Evolutionary conservation across 257 asterid genomes (phyloP), one percentile per base, ranked within the genome.

Genomic region (Lycium ferocissimum): DNA sequence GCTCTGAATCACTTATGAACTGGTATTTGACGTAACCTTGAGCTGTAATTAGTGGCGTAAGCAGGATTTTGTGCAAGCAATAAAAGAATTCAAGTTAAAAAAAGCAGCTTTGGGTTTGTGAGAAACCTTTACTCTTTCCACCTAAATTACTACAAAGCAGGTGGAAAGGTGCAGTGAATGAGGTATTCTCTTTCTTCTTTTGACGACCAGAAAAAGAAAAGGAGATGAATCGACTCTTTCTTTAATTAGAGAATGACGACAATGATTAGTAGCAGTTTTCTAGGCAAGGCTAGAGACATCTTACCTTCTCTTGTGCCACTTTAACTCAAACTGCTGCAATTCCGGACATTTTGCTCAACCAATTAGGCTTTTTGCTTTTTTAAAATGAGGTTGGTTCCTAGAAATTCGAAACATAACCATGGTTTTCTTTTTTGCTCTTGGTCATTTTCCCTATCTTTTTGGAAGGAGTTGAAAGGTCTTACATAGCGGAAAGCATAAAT

Each of bases 231-330:
- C 81, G 49, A 7, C 45, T 26, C 9, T 76, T 40, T 51, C 49
- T 76, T 51, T 51, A 45, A 45, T 18, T n/a, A 53, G 51, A 51
- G 53, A 72, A 47, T 49, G 18, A 10, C 58, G 3, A 20, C 59
- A 53, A 51, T 76, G 82, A 76, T 76, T 76, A 53, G 63, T 15
- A 51, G 26, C 33, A 49, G 82, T 76, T 76, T 76, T 26, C 53
- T 51, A 51, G 82, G 82, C 59, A 53, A 40, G 63, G 63, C 26
- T 22, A 76, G 47, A 22, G 2, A 13, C 43, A 76, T 51, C 35
- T 26, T 76, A 14, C 49, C 26, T 51, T 53, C 65, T 3, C 26
- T 51, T 2, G 4, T 51, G 45, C 63, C 47, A 76, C 63, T 76
- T 76, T 76, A 12, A 53, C 82, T 76, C 22, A 4, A 75, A 22